Conservation (phyloP, 768 basidiomycete species). For the Auriscalpium vulgare region DNA sequence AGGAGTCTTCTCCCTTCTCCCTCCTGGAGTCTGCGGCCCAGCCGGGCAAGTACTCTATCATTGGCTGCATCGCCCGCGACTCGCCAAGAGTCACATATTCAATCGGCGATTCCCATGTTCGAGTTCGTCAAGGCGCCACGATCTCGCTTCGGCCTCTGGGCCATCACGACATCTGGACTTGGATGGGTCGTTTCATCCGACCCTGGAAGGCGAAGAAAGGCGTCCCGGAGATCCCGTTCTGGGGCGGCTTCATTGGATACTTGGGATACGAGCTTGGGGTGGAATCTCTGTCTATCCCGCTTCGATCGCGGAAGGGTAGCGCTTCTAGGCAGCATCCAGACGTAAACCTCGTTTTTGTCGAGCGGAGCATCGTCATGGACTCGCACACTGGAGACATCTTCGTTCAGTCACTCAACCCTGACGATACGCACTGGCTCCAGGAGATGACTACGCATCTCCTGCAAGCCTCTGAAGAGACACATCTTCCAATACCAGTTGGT, state of each 20-base stretch:
- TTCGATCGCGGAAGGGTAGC: conserved; percentile 22
- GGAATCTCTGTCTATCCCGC: conserved; percentile 40
- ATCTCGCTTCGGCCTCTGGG: conserved; percentile 35
- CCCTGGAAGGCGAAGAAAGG: conserved; percentile 40
- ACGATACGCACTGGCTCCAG: conserved; percentile 55
- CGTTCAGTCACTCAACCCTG: conserved; percentile 55
- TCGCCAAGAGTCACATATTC: conserved; percentile 53
- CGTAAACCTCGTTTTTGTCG: conserved; percentile 69
- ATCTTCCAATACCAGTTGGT: not conserved
- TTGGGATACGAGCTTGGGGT: conserved; percentile 78
- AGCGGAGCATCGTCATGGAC: conserved; percentile 71
- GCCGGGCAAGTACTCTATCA: conserved; percentile 68
- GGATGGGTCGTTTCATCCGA: conserved; percentile 66
- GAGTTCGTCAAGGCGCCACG: conserved; percentile 31
- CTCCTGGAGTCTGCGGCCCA: conserved; percentile 70
- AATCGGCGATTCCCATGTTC: conserved; percentile 41
- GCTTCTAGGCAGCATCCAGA: conserved; percentile 45
- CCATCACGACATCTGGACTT: conserved; percentile 59
- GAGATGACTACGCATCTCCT: conserved; percentile 29
- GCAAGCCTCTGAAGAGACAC: conserved; percentile 4
- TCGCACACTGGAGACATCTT: conserved; percentile 38
- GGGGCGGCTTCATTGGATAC: conserved; percentile 76
- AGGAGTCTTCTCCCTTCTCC: conserved; percentile 56
- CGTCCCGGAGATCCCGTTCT: conserved; percentile 55
- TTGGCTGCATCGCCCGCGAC: conserved; percentile 48